These are phyloP conservation scores for Dactylellina drechsleri DNA, from an alignment of 2,329 filamentous ascomycete genomes.

Conservation along the genomic window DNA sequence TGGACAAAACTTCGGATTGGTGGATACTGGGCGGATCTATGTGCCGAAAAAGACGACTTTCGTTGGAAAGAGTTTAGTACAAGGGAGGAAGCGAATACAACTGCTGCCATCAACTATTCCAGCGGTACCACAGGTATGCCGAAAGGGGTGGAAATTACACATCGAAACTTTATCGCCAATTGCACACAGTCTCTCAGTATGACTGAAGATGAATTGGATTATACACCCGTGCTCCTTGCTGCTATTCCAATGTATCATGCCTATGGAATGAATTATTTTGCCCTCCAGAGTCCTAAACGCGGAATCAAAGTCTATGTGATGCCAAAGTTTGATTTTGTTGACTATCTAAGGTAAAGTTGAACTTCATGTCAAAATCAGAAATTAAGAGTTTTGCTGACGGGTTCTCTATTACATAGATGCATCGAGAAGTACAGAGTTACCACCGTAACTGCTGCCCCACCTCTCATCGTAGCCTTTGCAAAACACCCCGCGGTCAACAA, in stretches of 20 bases:
- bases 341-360: conserved; percentile 69
- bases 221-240: conserved; percentile 55
- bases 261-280: conserved; percentile 74
- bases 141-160: conserved; percentile 85
- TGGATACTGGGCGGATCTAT: conserved; percentile 72
- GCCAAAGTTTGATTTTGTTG: conserved; percentile 78
- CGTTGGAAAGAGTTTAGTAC: conserved; percentile 70
- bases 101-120: conserved; percentile 80
- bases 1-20: conserved; percentile 62
- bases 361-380: not conserved
- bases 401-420: conserved; percentile 59
- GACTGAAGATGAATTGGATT: conserved; percentile 60
- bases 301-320: conserved; percentile 80
- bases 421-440: conserved; percentile 76
- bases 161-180: conserved; percentile 79
- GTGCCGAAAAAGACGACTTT: conserved; percentile 70
- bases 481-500: conserved; percentile 75
- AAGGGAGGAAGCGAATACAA: conserved; percentile 66
- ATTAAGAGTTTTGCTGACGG: not conserved
- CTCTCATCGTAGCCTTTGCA: conserved; percentile 76
- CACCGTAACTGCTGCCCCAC: conserved; percentile 74
- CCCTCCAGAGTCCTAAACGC: conserved; percentile 69
- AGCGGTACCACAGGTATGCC: conserved; percentile 82
- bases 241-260: conserved; percentile 81
- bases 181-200: conserved; percentile 70